Conservation (phyloP, 2,329 filamentous ascomycete species). For the Xenosphaeropsis pyriputrescens region DNA sequence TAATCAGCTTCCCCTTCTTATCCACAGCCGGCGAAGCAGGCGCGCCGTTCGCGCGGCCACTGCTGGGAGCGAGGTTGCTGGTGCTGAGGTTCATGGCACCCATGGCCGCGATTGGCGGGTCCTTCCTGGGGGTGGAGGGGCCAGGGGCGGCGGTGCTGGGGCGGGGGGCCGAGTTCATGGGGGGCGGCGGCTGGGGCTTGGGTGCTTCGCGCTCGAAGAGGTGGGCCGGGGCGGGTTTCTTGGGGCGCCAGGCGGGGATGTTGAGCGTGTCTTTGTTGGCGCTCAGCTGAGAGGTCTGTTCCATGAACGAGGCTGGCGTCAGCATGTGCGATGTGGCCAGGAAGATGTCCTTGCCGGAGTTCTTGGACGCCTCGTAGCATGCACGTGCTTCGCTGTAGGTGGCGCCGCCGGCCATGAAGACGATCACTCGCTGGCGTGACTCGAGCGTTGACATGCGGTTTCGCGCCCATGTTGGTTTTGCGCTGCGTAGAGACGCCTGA, state of each 20-base stretch:
- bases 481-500: slow-evolving; percentile 70
- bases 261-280: slow-evolving; percentile 61
- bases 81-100: slow-evolving; percentile 34
- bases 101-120: slow-evolving; percentile 39
- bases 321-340: slow-evolving; percentile 88
- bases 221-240: slow-evolving; percentile 71
- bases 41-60: slow-evolving; percentile 8
- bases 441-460: slow-evolving; percentile 61
- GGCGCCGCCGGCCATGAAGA: slow-evolving; percentile 91
- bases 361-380: slow-evolving; percentile 74
- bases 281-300: slow-evolving; percentile 69
- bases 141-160: slow-evolving; percentile 6
- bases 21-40: slow-evolving; percentile 17
- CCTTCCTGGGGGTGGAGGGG: slow-evolving; percentile 11
- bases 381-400: slow-evolving; percentile 81
- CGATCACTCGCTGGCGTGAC: slow-evolving; percentile 77
- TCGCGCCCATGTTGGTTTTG: slow-evolving; percentile 91
- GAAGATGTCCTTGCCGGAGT: slow-evolving; percentile 68
- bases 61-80: slow-evolving; percentile 15
- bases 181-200: slow-evolving; percentile 8
- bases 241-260: slow-evolving; percentile 67
- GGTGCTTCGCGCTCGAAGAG: slow-evolving; percentile 58
- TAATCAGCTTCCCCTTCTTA: slow-evolving; percentile 34
- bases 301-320: slow-evolving; percentile 67
- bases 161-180: slow-evolving; percentile 13